Conservation (phyloP, 495 filamentous ascomycete species). For the Podospora conica region DNA sequence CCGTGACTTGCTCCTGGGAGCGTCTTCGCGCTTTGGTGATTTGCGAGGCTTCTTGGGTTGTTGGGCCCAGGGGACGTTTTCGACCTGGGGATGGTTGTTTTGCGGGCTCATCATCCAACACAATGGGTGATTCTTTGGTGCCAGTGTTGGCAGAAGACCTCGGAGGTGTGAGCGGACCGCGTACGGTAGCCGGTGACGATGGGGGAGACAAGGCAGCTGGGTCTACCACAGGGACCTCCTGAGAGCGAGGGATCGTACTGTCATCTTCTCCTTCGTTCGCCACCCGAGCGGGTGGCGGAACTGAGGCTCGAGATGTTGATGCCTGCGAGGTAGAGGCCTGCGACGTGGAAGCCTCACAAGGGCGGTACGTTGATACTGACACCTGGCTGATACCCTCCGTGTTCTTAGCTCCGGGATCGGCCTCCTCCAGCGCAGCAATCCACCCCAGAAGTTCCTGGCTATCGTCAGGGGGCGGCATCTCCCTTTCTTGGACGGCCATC, state of each 20-base stretch:
- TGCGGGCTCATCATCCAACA: neutral
- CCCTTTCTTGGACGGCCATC: slow-evolving; percentile 34
- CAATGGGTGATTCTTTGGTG: neutral
- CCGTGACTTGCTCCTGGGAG: neutral
- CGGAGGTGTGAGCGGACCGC: neutral
- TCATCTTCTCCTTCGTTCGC: neutral
- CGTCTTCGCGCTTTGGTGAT: neutral
- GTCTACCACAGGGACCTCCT: neutral
- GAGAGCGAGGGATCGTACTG: neutral
- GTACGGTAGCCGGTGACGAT: neutral
- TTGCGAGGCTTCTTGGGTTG: neutral
- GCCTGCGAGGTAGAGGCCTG: neutral
- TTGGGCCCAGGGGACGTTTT: neutral
- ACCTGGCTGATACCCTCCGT: slow-evolving; percentile 23
- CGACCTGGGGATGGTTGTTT: neutral
- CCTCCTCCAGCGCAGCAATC: slow-evolving; percentile 47
- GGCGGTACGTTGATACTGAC: slow-evolving; percentile 8
- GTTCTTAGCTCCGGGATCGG: slow-evolving; percentile 32
- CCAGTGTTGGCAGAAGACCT: neutral
- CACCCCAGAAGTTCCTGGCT: slow-evolving; percentile 50
- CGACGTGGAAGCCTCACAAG: neutral
- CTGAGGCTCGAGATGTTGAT: neutral
- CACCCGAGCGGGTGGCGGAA: neutral
- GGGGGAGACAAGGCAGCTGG: neutral
- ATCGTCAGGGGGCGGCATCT: slow-evolving; percentile 28